phyloP scores from a whole-genome alignment of 176 grass and related monocot genomes.

The Phoenix roebelenii region DNA sequence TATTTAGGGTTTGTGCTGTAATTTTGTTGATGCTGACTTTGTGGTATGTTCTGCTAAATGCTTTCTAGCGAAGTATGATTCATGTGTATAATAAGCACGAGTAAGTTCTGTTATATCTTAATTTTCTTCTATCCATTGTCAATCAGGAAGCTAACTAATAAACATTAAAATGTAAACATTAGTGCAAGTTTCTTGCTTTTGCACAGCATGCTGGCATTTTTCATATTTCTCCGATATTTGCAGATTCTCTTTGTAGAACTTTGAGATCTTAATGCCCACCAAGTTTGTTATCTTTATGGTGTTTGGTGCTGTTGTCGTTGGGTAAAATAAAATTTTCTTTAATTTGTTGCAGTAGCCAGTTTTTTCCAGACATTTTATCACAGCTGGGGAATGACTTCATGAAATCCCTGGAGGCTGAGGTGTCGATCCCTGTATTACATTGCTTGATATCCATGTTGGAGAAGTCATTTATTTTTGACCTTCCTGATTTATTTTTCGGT shows the following conservation, averaged over 20 bases:
- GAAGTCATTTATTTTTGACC: not conserved
- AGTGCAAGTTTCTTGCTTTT: too few relatives aligned
- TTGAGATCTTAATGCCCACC: not conserved
- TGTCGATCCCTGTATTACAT: constrained; percentile 13
- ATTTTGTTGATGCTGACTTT: too few relatives aligned
- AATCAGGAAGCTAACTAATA: too few relatives aligned
- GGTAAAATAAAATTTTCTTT: constrained; percentile 11
- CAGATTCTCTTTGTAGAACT: not conserved
- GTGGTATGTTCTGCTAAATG: too few relatives aligned
- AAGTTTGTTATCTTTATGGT: not conserved
- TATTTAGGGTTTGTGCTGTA: too few relatives aligned
- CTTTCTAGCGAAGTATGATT: too few relatives aligned
- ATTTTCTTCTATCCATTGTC: too few relatives aligned
- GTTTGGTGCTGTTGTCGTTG: constrained; percentile 16
- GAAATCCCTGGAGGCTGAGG: constrained; percentile 73
- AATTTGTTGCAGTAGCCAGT: constrained; percentile 58
- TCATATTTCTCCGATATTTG: not conserved
- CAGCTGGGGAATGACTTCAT: constrained; percentile 92
- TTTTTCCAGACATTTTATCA: constrained; percentile 70
- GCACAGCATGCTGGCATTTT: too few relatives aligned
- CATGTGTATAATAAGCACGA: too few relatives aligned
- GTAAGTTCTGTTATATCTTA: too few relatives aligned
- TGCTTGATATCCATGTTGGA: constrained; percentile 7
- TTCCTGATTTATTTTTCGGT: not conserved
- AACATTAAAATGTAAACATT: too few relatives aligned